Evolutionary conservation across 129 eudicot species (phyloP).

Genomic region (Saposhnikovia divaricata): DNA sequence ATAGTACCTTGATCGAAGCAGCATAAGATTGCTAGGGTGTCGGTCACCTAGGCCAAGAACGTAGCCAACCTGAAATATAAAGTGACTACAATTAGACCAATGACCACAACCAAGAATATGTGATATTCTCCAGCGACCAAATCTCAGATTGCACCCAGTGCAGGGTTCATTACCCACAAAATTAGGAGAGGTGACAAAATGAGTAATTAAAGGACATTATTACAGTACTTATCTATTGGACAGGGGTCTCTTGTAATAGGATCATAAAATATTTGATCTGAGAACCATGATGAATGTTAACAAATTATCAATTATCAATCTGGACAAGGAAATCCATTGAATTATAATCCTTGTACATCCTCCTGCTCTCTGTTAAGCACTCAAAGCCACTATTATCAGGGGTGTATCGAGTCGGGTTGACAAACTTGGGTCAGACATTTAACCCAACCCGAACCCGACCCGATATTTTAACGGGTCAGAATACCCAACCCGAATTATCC

Average conservation of each 20-base stretch:
- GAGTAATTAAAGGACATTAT: background rate
- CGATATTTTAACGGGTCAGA: no score
- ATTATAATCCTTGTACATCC: background rate
- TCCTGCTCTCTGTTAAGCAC: background rate
- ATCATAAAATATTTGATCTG: no score
- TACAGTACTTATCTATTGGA: background rate
- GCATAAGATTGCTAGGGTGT: conserved; percentile 99
- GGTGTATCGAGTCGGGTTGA: no score
- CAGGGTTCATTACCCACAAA: background rate
- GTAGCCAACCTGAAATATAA: conserved; percentile 73
- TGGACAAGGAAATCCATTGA: background rate
- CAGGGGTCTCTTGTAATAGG: background rate
- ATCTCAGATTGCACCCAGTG: background rate
- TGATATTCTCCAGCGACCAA: background rate
- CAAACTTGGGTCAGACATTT: no score
- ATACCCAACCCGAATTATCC: no score
- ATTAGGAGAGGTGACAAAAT: background rate
- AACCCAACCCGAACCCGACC: no score
- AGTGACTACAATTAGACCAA: background rate
- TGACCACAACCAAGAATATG: background rate
- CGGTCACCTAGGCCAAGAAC: conserved; percentile 99
- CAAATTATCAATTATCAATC: background rate
- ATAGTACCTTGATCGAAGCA: conserved; percentile 80
- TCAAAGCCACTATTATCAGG: background rate
- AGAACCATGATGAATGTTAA: background rate